Evolutionary conservation across 1,284 basidiomycete species (phyloP).

Genomic region (Boletus semigastroideus): DNA sequence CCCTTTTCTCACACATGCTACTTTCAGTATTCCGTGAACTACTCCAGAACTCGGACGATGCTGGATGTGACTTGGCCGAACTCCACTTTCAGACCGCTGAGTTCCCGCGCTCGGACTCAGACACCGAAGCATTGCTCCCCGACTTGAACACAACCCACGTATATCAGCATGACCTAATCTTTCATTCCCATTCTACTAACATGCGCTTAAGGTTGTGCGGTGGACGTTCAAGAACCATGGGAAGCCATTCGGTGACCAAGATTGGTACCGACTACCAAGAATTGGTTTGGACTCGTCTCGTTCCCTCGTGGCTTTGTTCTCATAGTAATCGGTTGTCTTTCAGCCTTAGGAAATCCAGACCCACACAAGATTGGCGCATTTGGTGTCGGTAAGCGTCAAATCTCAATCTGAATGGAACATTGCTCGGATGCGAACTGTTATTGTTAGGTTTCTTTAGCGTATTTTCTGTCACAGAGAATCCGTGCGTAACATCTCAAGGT

Average conservation of each 20-base stretch:
- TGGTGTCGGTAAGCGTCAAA: conserved; percentile 8
- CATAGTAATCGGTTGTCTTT: too few species aligned
- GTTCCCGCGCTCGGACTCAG: neutral
- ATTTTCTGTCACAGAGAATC: conserved; percentile 10
- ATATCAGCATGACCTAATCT: neutral
- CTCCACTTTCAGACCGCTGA: conserved; percentile 1
- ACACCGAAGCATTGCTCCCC: neutral
- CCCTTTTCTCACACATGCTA: neutral
- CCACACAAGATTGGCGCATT: conserved; percentile 7
- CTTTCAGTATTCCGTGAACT: conserved; percentile 3
- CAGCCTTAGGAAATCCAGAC: conserved; percentile 3
- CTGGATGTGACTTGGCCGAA: neutral
- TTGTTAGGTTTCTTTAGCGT: conserved; percentile 9
- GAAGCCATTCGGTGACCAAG: neutral
- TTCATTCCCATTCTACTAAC: neutral
- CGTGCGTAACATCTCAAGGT: conserved; percentile 9
- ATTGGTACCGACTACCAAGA: conserved; percentile 1
- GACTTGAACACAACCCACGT: neutral
- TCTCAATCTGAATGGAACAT: neutral
- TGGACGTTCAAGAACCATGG: conserved; percentile 4
- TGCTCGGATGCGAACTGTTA: neutral
- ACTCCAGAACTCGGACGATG: conserved; percentile 5
- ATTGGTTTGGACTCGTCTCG: neutral
- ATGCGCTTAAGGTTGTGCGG: neutral
- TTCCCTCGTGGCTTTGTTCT: too few species aligned